Conservation (phyloP, 345 rosid genomes). For the Nephelium lappaceum region DNA sequence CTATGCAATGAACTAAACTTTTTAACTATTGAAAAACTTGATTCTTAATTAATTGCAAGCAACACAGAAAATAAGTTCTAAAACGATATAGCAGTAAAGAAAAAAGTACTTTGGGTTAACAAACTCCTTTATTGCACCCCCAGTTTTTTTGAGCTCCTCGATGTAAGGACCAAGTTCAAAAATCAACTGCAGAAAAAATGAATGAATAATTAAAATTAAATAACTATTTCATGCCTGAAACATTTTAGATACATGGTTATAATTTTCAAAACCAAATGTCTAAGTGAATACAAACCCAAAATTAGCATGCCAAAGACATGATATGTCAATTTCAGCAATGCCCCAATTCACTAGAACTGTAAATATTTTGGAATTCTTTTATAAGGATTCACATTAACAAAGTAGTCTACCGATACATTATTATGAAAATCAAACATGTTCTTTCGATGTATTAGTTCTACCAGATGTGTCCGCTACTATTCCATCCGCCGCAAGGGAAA, state of each 20-base stretch:
- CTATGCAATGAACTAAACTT: background rate
- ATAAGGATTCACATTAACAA: background rate
- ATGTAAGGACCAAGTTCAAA: conserved; percentile 79
- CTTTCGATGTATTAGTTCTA: background rate
- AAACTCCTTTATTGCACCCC: conserved; percentile 95
- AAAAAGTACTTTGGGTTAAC: conserved; percentile 89
- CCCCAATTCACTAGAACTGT: background rate
- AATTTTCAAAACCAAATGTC: background rate
- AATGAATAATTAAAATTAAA: background rate
- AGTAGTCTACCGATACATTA: background rate
- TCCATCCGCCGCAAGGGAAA: background rate
- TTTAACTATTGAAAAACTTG: background rate
- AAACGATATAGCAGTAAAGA: conserved; percentile 12
- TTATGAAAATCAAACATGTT: background rate
- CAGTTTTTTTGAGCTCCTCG: conserved; percentile 87
- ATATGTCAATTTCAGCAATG: conserved; percentile 2
- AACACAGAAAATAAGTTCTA: conserved; percentile 8
- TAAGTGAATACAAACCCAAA: background rate
- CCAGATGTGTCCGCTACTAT: background rate
- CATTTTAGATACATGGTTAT: conserved; percentile 4
- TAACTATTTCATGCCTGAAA: background rate
- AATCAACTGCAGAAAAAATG: conserved; percentile 62
- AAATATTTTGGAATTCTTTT: background rate
- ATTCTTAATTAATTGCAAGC: conserved; percentile 19
- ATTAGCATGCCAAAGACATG: background rate